phyloP scores from a whole-genome alignment of 2,329 filamentous ascomycete species.

The Setomelanomma holmii region DNA sequence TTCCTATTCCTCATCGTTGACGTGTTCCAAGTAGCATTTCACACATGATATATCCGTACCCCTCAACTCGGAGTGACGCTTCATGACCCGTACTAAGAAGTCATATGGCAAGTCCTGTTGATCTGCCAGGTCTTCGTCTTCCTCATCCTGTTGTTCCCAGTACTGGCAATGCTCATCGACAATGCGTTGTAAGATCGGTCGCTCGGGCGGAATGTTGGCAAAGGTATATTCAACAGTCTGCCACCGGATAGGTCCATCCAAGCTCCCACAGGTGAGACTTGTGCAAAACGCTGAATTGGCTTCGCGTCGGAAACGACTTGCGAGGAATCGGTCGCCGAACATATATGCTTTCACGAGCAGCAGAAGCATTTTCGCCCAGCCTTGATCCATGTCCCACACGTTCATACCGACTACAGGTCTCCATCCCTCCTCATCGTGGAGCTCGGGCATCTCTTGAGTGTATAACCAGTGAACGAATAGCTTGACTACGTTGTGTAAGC shows the following conservation, averaged over 20 bases:
- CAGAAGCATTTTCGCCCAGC: too few species aligned
- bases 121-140: too few species aligned
- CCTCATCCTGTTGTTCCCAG: too few species aligned
- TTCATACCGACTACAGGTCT: neutral
- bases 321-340: neutral
- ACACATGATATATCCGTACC: too few species aligned
- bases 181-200: neutral
- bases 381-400: too few species aligned
- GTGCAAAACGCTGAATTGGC: neutral
- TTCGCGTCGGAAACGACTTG: neutral
- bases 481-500: too few species aligned
- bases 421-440: neutral
- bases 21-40: too few species aligned
- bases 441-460: neutral
- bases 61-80: too few species aligned
- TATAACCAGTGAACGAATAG: conserved; percentile 19
- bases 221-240: neutral
- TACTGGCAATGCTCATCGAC: neutral
- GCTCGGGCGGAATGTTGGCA: neutral
- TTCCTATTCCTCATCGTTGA: too few species aligned
- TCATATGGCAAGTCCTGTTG: too few species aligned
- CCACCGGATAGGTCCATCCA: neutral
- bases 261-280: neutral
- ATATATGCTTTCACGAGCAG: neutral
- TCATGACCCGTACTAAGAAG: too few species aligned